Evolutionary conservation across 2,329 filamentous ascomycete species (phyloP), one percentile per base, ranked within the genome.

Genomic region (Monosporascus ibericus): DNA sequence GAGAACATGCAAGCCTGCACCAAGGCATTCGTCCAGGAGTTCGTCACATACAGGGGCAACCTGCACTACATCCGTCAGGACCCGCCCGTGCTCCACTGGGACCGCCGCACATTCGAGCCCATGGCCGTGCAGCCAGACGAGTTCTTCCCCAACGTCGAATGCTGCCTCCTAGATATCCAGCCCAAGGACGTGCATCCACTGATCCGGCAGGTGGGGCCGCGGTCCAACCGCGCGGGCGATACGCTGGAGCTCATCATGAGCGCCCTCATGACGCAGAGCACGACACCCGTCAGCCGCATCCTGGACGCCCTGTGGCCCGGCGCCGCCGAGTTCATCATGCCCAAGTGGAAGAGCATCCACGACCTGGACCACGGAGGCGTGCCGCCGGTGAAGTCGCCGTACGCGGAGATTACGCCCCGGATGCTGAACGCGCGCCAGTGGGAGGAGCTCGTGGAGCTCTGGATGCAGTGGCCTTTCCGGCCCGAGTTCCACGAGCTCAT

Each of bases 31-130:
- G 58, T 61, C 25, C 64, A 65, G 34, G 69, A 74, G 51, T 75
- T 75, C 60, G 52, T 63, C 22, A 65, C 70, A 30, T 61, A 70
- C 47, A 71, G 74, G 30, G 84, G 88, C 60, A 82, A 84, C 62
- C 65, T 76, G 44, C 78, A 80, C 57, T 58, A 78, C 17, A 74
- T 78, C 60, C 65, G 70, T 48, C 72, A 77, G 66, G 60, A 74
- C 0, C 73, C 76, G 1, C 79, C 82, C 0, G 60, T 77, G 1
- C 67, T 92, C 3, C 61, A 75, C 25, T 92, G 85, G 82, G 90
- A 95, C 67, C 76, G 79, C 1, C 83, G 91, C 17, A 70, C 74
- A 2, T 84, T 82, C 61, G 89, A 95, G 61, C 87, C 90, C 0
- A 73, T 96, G 17, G 68, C 73, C 24, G 78, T 81, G 3, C 55